Conservation (phyloP, 305 asterid species). For the Euphrasia arctica region DNA sequence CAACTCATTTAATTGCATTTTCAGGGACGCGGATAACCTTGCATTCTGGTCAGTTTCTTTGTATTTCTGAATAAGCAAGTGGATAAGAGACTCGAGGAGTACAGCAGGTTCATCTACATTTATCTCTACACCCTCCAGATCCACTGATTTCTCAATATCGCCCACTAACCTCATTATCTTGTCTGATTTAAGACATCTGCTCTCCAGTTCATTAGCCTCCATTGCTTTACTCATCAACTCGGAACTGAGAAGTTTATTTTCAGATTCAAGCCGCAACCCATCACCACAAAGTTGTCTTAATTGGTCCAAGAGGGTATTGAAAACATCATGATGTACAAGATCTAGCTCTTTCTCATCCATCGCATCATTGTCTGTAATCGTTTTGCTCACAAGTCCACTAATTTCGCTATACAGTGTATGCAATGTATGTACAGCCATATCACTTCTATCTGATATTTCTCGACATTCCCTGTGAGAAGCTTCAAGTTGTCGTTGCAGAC, state of each 20-base stretch:
- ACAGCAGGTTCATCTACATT: constrained; percentile 48
- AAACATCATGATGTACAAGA: constrained; percentile 49
- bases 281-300: constrained; percentile 47
- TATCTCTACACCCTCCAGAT: constrained; percentile 42
- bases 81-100: constrained; percentile 54
- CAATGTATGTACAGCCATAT: constrained; percentile 42
- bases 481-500: constrained; percentile 57
- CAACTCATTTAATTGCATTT: constrained; percentile 56
- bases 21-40: constrained; percentile 48
- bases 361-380: constrained; percentile 30
- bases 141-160: constrained; percentile 56
- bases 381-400: constrained; percentile 42
- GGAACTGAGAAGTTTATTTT: constrained; percentile 48
- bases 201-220: constrained; percentile 55
- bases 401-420: constrained; percentile 47
- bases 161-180: constrained; percentile 50
- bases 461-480: constrained; percentile 44
- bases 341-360: constrained; percentile 39
- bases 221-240: constrained; percentile 47
- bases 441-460: constrained; percentile 42
- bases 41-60: constrained; percentile 51
- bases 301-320: constrained; percentile 46
- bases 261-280: constrained; percentile 55
- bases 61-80: constrained; percentile 57
- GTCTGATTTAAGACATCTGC: constrained; percentile 47